phyloP scores from a whole-genome alignment of 2,329 filamentous ascomycete genomes.

The Annulohypoxylon truncatum region DNA sequence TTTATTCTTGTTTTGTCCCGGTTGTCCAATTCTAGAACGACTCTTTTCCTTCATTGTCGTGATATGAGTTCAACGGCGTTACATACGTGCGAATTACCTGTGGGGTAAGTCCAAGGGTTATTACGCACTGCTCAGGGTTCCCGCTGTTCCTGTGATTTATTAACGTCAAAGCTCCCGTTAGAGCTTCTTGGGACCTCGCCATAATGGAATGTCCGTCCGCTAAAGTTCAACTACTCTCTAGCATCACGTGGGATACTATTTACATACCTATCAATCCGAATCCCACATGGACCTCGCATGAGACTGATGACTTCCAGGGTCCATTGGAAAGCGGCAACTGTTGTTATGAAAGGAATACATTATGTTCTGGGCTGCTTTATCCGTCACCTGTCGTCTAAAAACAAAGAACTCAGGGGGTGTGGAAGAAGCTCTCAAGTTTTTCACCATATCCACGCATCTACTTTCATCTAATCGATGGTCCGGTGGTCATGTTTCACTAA shows the following conservation, averaged over 20 bases:
- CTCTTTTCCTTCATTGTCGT: conserved; percentile 12
- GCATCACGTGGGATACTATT: neutral
- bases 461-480: neutral
- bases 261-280: neutral
- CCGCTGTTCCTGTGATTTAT: conserved; percentile 2
- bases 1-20: neutral
- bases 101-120: conserved; percentile 7
- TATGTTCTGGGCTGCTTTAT: neutral
- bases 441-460: neutral
- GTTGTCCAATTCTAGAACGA: conserved; percentile 5
- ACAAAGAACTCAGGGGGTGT: neutral
- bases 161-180: conserved; percentile 5
- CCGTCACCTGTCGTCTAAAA: neutral
- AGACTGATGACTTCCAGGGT: neutral
- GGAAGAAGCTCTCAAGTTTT: neutral
- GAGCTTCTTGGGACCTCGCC: conserved; percentile 2
- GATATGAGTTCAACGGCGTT: conserved; percentile 6
- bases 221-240: neutral
- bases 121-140: conserved; percentile 1
- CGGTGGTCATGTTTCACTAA: neutral
- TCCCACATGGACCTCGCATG: neutral
- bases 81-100: conserved; percentile 3
- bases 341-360: neutral
- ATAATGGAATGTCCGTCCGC: conserved; percentile 3
- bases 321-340: neutral